Evolutionary conservation across 768 basidiomycete species (phyloP).

Genomic region (Amanita phalloides): DNA sequence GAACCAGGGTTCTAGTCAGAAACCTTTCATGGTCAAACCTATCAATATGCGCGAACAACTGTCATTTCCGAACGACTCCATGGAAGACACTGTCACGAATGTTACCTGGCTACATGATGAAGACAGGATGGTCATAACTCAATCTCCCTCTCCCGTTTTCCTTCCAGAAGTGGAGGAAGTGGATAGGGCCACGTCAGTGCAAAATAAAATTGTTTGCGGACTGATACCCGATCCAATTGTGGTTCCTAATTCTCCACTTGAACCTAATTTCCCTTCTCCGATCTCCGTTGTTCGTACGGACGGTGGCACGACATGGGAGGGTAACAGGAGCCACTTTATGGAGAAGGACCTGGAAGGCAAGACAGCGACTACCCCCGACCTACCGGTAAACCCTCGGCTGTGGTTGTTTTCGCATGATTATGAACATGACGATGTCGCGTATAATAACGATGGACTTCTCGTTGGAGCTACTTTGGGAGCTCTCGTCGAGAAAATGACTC

Average conservation of each 20-base stretch:
- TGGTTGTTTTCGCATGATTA: slow-evolving; percentile 73
- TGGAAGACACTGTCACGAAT: background rate
- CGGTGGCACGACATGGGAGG: slow-evolving; percentile 52
- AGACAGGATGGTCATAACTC: background rate
- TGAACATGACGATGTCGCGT: slow-evolving; percentile 72
- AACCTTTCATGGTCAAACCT: slow-evolving; percentile 49
- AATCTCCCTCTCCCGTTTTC: slow-evolving; percentile 17
- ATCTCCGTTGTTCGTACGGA: slow-evolving; percentile 38
- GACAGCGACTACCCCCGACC: slow-evolving; percentile 36
- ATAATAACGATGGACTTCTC: slow-evolving; percentile 83
- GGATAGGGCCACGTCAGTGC: background rate
- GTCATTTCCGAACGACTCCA: background rate
- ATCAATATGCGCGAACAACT: background rate
- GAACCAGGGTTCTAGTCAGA: slow-evolving; percentile 48
- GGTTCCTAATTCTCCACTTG: slow-evolving; percentile 20
- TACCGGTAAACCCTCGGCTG: slow-evolving; percentile 30
- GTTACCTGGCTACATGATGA: background rate
- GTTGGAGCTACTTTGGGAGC: slow-evolving; percentile 85
- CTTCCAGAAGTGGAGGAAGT: slow-evolving; percentile 21
- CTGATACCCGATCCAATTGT: slow-evolving; percentile 8
- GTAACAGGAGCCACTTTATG: slow-evolving; percentile 24
- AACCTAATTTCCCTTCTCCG: slow-evolving; percentile 40
- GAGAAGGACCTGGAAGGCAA: slow-evolving; percentile 10
- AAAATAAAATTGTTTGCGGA: background rate
- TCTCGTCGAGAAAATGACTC: slow-evolving; percentile 95